Evolutionary conservation across 495 filamentous ascomycete genomes (phyloP), one percentile per base, ranked within the genome.

Genomic region (Hypoxylon trugodes): DNA sequence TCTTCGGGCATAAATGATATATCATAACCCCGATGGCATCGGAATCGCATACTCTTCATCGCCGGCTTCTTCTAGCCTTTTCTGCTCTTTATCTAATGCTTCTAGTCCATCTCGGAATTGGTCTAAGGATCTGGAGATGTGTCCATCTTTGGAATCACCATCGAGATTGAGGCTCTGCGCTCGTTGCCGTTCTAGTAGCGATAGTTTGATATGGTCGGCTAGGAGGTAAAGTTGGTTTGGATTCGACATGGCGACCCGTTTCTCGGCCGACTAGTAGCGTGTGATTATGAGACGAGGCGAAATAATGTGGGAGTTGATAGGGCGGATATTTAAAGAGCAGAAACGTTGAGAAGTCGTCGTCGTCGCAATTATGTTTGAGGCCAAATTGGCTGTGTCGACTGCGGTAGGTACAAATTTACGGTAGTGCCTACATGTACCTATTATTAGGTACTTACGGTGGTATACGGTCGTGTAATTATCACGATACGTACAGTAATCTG

Each of bases 51-150:
- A 85, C 82, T 73, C 66, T 61, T 78, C 74, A 37, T 95, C 88
- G 61, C 86, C 83, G 15, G 77, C 76, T 33, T 86, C 83, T 54
- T 87, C 79, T 25, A 91, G 74, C 24, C 84, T 81, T 48, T 76
- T 73, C 59, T 87, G 79, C 61, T 95, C 88, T 40, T 85, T 81
- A 67, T 90, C 87, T 18, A 96, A 78, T 9, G 83, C 75, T 62
- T 92, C 87, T 63, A 98, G 84, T 12, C 95, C 93, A 61, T 93
- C 90, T 36, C 86, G 86, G 46, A 98, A 84, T 32, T 90, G 90
- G 25, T 96, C 90, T 35, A 98, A 83, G 7, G 93, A 96, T 37
- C 91, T 82, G 4, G 92, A 93, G 61, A 97, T 95, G 65, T 96
- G 90, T 25, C 89, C 89, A 80, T 96, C 92, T 75, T 96, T 91